A percentile compares a stretch with the other conserved stretches of the same genome.
Conservation (phyloP, 805 yeast species). For the Barnettozyma siamensis region DNA sequence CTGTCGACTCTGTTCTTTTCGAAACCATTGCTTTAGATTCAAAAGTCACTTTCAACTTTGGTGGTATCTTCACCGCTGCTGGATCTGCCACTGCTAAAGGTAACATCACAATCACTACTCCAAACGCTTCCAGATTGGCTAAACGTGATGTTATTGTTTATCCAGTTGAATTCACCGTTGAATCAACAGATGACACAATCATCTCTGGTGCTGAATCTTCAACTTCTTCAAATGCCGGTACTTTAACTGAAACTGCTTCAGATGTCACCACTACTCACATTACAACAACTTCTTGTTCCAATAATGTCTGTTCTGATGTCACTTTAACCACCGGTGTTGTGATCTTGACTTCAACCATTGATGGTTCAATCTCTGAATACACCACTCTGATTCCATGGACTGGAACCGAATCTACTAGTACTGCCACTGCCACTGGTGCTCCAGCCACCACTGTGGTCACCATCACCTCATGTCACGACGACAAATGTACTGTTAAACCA, state of each 20-base stretch:
- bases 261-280: neutral
- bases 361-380: neutral
- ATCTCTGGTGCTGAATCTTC: neutral
- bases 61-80: constrained; percentile 1
- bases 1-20: neutral
- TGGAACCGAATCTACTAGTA: neutral
- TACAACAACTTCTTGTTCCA: neutral
- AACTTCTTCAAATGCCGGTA: neutral
- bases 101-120: neutral
- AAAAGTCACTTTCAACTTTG: neutral
- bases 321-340: neutral
- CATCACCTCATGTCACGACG: neutral
- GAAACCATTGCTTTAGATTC: constrained; percentile 14
- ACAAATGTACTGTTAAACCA: neutral
- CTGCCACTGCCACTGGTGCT: neutral
- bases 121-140: neutral
- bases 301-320: neutral
- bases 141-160: constrained; percentile 1
- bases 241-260: neutral
- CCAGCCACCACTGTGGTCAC: neutral
- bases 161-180: neutral
- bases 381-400: neutral
- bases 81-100: neutral
- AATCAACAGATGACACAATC: constrained; percentile 1
- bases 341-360: neutral